phyloP scores from a whole-genome alignment of 257 asterid species.

The Solanum medicagineum region DNA sequence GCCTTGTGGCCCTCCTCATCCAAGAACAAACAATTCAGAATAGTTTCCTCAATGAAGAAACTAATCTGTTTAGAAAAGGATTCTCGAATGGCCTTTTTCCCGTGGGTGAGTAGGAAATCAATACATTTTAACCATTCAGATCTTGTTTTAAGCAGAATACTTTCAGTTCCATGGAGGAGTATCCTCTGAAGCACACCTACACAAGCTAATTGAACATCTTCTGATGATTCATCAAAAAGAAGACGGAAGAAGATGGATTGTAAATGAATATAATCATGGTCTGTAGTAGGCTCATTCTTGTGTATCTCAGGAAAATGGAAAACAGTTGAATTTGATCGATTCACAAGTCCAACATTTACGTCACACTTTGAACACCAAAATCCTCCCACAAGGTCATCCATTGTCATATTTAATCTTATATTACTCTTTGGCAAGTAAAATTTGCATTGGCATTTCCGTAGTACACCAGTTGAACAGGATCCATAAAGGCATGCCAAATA shows the following conservation, averaged over 20 bases:
- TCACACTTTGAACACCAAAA: constrained; percentile 90
- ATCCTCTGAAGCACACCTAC: constrained; percentile 54
- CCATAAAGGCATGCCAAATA: constrained; percentile 74
- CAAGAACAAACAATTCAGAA: constrained; percentile 48
- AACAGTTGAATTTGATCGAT: constrained; percentile 22
- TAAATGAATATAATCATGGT: constrained; percentile 38
- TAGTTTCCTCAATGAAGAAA: constrained; percentile 58
- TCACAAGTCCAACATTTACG: constrained; percentile 13
- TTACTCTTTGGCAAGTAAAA: constrained; percentile 36
- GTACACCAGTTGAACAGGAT: constrained; percentile 25
- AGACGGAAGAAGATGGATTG: constrained; percentile 70
- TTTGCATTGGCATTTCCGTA: constrained; percentile 35
- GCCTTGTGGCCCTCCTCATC: constrained; percentile 16
- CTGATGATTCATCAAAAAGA: constrained; percentile 60
- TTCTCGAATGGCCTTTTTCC: constrained; percentile 63
- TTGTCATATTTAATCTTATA: constrained; percentile 22
- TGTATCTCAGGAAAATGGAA: constrained; percentile 17
- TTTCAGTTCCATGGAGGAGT: constrained; percentile 66
- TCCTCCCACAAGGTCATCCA: constrained; percentile 41
- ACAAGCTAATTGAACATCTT: constrained; percentile 82
- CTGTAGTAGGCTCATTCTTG: constrained; percentile 11
- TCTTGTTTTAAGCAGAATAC: constrained; percentile 46
- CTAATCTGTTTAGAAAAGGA: constrained; percentile 63
- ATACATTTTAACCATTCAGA: constrained; percentile 69
- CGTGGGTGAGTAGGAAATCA: constrained; percentile 58